Evolutionary conservation across 306 rosid genomes (phyloP), one percentile per base, ranked within the genome.

Genomic region (Crataegus laevigata): DNA sequence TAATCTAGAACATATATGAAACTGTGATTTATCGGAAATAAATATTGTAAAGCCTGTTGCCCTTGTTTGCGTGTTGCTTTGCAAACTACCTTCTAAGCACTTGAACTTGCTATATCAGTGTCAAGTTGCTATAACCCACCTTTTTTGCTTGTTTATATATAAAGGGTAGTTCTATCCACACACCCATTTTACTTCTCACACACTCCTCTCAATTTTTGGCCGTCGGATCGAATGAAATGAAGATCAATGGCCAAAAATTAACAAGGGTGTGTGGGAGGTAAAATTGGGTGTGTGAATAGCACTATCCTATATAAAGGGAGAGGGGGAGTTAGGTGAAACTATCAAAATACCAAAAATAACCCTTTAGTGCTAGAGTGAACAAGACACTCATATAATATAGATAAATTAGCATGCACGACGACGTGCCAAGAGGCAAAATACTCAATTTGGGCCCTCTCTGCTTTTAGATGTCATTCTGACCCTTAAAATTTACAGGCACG

Each of bases 401-500:
- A 40, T 71, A 86, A 63, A n/a, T 26, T 60, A 12, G 21, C 54
- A 47, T 47, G 54, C 8, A 0, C 21, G 7, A 43, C 5, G 15
- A 47, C 3, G 3, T 47, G 54, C 8, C 8, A 47, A 47, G 54
- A 47, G 8, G 54, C 54, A 47, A 4, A 47, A 15, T 47, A 47
- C 19, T 4, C 19, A 47, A 47, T 12, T 58, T 22, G 52, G 69
- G 38, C 24, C 50, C 29, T 66, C 45, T 50, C 32, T 25, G 32
- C 66, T 65, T 78, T 74, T 51, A 5, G 6, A 50, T 50, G 42
- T 52, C 61, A 25, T 66, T 54, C 64, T 62, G 51, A 68, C 29
- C 57, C 58, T 57, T 64, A 9, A 76, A 72, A 77, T 82, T 60
- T 77, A 55, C 88, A 96, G 99, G 94, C 96, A 28, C 98, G 97